Conservation (phyloP, 2,329 filamentous ascomycete species). For the Aspergillus awamori region DNA sequence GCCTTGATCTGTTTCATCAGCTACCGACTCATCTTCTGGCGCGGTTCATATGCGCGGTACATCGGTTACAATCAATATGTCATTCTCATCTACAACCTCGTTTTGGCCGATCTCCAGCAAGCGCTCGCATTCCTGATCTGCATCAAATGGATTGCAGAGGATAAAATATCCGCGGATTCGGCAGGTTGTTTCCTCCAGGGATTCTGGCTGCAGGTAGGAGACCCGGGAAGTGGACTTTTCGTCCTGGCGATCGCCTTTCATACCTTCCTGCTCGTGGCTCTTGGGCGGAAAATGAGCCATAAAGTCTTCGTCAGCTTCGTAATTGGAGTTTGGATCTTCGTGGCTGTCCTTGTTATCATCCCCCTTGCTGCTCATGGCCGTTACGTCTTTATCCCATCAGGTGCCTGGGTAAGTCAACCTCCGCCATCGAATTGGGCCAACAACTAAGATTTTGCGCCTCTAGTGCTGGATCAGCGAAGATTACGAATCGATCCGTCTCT, state of each 20-base stretch:
- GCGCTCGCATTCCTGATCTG: constrained; percentile 55
- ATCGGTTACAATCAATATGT: constrained; percentile 59
- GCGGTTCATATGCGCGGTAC: constrained; percentile 50
- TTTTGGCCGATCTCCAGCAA: constrained; percentile 58
- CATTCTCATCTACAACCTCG: constrained; percentile 57
- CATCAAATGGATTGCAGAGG: constrained; percentile 49
- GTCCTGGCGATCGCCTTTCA: constrained; percentile 59
- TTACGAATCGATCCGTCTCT: constrained; percentile 51
- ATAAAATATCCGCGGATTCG: constrained; percentile 50
- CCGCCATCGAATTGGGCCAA: not conserved
- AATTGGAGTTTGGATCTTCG: constrained; percentile 50
- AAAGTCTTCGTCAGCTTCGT: constrained; percentile 49
- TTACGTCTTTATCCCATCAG: constrained; percentile 52
- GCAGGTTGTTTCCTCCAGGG: constrained; percentile 55
- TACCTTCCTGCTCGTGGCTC: constrained; percentile 54
- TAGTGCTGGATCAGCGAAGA: constrained; percentile 43
- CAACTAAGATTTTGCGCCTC: not conserved
- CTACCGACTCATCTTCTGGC: constrained; percentile 56
- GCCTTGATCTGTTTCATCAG: constrained; percentile 53
- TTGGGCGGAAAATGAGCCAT: constrained; percentile 51
- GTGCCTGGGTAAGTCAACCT: constrained; percentile 48
- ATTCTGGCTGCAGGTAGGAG: constrained; percentile 56
- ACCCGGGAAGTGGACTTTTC: constrained; percentile 57
- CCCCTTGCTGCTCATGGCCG: constrained; percentile 48
- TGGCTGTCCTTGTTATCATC: constrained; percentile 51